A percentile compares a stretch with the other conserved stretches of the same genome.
Conservation (phyloP, 768 basidiomycete species). For the Phanerochaete carnosa region DNA sequence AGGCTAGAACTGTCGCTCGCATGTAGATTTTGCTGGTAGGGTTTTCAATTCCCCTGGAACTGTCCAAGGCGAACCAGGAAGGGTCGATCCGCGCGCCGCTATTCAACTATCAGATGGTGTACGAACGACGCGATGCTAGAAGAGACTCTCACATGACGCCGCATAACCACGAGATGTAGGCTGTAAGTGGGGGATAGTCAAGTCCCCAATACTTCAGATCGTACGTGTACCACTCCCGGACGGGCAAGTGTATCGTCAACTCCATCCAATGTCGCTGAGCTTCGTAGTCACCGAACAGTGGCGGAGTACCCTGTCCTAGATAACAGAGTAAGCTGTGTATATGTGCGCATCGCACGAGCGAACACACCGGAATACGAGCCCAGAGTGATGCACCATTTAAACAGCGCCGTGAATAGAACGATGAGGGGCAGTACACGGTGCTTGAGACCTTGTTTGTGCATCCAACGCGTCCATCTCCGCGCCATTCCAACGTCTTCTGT, state of each 20-base stretch:
- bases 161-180: constrained; percentile 84
- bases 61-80: constrained; percentile 67
- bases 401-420: constrained; percentile 48
- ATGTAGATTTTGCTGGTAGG: constrained; percentile 69
- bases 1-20: constrained; percentile 68
- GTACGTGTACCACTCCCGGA: constrained; percentile 81
- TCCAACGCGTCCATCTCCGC: constrained; percentile 76
- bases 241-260: constrained; percentile 72
- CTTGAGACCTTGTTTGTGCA: constrained; percentile 66
- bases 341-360: background rate
- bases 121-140: background rate
- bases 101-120: background rate
- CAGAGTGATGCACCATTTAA: constrained; percentile 70
- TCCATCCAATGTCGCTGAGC: constrained; percentile 98
- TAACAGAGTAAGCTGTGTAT: background rate
- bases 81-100: constrained; percentile 51
- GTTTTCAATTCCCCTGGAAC: constrained; percentile 72
- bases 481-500: constrained; percentile 26
- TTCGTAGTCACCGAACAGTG: constrained; percentile 91
- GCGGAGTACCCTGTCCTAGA: constrained; percentile 65
- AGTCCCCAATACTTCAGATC: constrained; percentile 91
- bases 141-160: constrained; percentile 59
- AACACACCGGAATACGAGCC: constrained; percentile 80
- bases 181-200: constrained; percentile 93
- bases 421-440: constrained; percentile 55